Evolutionary conservation across 2,329 filamentous ascomycete genomes (phyloP).

Genomic region (Claviceps fusiformis): DNA sequence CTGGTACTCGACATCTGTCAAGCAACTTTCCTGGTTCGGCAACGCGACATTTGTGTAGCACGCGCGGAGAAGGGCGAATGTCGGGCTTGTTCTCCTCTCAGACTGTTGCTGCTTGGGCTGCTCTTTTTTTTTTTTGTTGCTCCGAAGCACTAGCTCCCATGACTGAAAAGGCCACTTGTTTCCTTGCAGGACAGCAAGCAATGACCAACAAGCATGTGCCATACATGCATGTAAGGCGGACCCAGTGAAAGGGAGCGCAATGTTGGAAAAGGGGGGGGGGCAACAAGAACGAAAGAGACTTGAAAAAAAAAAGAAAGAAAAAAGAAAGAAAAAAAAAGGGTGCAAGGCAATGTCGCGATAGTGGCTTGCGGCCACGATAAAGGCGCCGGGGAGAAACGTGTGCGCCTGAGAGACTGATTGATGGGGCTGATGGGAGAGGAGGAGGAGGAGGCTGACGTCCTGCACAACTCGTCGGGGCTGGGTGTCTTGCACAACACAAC

Average conservation of each 20-base stretch:
- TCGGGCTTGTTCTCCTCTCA: background rate
- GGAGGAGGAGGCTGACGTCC: background rate
- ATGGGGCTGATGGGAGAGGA: conserved; percentile 1
- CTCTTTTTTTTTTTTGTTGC: background rate
- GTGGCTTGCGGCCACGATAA: background rate
- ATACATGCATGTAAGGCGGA: background rate
- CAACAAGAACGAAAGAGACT: no score
- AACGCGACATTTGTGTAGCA: background rate
- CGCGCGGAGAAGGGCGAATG: background rate
- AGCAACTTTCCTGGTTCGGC: background rate
- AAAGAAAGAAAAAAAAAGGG: background rate
- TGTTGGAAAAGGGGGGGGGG: background rate
- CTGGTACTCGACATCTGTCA: background rate
- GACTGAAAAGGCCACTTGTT: background rate
- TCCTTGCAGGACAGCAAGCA: background rate
- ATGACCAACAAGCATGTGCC: background rate
- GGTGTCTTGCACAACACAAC: conserved; percentile 1
- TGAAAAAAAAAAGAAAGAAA: background rate
- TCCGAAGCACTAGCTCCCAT: background rate
- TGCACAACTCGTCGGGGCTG: background rate
- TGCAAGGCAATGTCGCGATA: background rate
- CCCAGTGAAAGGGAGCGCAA: background rate
- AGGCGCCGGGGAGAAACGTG: background rate
- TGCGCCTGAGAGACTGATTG: background rate
- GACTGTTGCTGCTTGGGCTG: background rate